These are phyloP conservation scores for Lodderomyces theae DNA, from an alignment of 1,139 yeast species.

Conservation along the genomic window DNA sequence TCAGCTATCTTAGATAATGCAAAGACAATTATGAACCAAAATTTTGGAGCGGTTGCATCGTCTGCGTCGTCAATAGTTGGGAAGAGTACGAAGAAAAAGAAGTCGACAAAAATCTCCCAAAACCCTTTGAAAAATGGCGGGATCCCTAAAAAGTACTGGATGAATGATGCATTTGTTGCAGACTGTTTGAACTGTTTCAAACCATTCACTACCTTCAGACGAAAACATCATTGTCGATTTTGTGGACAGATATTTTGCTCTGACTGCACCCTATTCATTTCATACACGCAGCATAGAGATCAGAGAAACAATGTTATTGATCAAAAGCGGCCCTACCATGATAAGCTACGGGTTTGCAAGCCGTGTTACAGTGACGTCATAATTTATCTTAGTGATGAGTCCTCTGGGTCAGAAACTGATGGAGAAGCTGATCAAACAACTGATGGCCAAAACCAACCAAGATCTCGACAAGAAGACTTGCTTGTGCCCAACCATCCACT, in stretches of 20 bases:
- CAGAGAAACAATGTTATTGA: slow-evolving; percentile 34
- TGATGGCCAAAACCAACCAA: slow-evolving; percentile 15
- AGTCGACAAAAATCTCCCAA: slow-evolving; percentile 38
- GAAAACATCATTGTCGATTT: slow-evolving; percentile 92
- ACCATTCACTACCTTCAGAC: slow-evolving; percentile 71
- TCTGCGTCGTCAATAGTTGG: slow-evolving; percentile 28
- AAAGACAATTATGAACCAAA: slow-evolving; percentile 32
- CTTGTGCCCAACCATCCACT: slow-evolving; percentile 28
- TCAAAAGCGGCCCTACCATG: slow-evolving; percentile 41
- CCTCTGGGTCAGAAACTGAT: slow-evolving; percentile 28
- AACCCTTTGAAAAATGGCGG: slow-evolving; percentile 50
- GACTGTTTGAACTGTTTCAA: slow-evolving; percentile 79
- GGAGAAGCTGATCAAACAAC: slow-evolving; percentile 21
- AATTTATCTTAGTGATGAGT: slow-evolving; percentile 65
- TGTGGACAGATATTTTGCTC: slow-evolving; percentile 96
- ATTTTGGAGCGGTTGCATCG: slow-evolving; percentile 32
- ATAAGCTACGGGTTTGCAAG: slow-evolving; percentile 74
- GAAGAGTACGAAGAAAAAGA: slow-evolving; percentile 24
- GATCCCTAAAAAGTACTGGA: slow-evolving; percentile 76
- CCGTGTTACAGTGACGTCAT: slow-evolving; percentile 73
- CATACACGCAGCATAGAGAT: slow-evolving; percentile 66
- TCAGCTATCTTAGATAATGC: slow-evolving; percentile 40
- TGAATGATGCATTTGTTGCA: slow-evolving; percentile 83
- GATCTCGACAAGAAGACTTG: slow-evolving; percentile 20
- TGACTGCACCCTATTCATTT: slow-evolving; percentile 74